Evolutionary conservation across 805 yeast species (phyloP).

Genomic region (Grigorovia yakushimaensis): DNA sequence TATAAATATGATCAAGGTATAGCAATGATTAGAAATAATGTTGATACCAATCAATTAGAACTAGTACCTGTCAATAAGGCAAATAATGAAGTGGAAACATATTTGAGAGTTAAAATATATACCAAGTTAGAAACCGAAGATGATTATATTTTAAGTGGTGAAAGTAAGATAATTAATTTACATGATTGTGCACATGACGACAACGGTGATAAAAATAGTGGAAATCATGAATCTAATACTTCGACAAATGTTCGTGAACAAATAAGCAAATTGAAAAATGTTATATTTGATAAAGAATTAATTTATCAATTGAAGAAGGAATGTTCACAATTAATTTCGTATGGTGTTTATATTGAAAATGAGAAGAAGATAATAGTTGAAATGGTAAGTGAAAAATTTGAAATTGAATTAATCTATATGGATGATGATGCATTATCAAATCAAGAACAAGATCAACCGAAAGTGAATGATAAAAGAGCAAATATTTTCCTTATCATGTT

Average conservation of each 20-base stretch:
- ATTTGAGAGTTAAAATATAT: slow-evolving; percentile 50
- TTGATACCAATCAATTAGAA: slow-evolving; percentile 32
- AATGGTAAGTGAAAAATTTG: slow-evolving; percentile 55
- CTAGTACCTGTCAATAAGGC: slow-evolving; percentile 29
- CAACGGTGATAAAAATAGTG: slow-evolving; percentile 1
- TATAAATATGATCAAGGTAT: slow-evolving; percentile 61
- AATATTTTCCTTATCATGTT: slow-evolving; percentile 26
- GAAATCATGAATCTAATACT: slow-evolving; percentile 5
- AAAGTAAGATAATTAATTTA: slow-evolving; percentile 28
- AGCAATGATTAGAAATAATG: slow-evolving; percentile 53
- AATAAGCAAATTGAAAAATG: slow-evolving; percentile 58
- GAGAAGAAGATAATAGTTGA: slow-evolving; percentile 58
- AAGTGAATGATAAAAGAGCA: slow-evolving; percentile 33
- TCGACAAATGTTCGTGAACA: slow-evolving; percentile 41
- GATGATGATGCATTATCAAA: slow-evolving; percentile 29
- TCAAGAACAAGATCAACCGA: slow-evolving; percentile 34
- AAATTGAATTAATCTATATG: slow-evolving; percentile 51
- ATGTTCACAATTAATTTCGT: slow-evolving; percentile 56
- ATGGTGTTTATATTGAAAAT: slow-evolving; percentile 55
- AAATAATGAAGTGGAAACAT: slow-evolving; percentile 29
- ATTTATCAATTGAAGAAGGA: slow-evolving; percentile 71
- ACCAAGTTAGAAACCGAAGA: slow-evolving; percentile 42
- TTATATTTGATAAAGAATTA: slow-evolving; percentile 81
- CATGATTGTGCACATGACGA: background rate
- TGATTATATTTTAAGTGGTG: slow-evolving; percentile 49